Conservation (phyloP, 108 stramenopile genomes). For the Cyclotella cryptica region DNA sequence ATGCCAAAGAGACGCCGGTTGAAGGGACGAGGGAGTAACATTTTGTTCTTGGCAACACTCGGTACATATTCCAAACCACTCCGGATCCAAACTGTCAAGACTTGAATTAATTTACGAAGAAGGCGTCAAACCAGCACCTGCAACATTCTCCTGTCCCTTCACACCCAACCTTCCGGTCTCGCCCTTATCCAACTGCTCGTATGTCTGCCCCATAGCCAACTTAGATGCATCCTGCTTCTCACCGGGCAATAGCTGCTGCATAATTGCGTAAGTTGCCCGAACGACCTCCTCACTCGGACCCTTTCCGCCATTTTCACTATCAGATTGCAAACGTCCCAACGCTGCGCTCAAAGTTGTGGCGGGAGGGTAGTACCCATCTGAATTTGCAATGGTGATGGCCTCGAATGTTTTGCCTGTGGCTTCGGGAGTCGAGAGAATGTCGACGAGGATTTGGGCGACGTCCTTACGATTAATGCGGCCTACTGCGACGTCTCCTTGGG, state of each 20-base stretch:
- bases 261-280: constrained; percentile 59
- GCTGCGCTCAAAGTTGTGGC: constrained; percentile 52
- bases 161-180: constrained; percentile 80
- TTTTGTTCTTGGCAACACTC: not conserved
- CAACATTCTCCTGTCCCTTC: constrained; percentile 68
- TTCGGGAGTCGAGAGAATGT: constrained; percentile 66
- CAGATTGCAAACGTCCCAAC: constrained; percentile 45
- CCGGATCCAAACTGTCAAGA: not conserved
- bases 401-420: constrained; percentile 95
- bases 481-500: constrained; percentile 88
- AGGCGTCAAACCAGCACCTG: constrained; percentile 14
- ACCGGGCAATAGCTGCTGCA: constrained; percentile 91
- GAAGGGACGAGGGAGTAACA: no score
- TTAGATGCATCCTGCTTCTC: constrained; percentile 79
- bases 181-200: constrained; percentile 84
- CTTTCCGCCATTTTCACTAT: constrained; percentile 48
- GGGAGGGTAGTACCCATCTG: constrained; percentile 70
- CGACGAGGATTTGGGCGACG: constrained; percentile 81
- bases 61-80: not conserved
- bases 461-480: constrained; percentile 92
- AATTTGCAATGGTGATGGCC: constrained; percentile 75
- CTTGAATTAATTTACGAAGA: not conserved
- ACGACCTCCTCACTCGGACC: constrained; percentile 59
- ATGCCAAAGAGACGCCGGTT: no score
- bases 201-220: constrained; percentile 89